Evolutionary conservation across 2,329 filamentous ascomycete species (phyloP).

Genomic region (Ophiostoma piceae): DNA sequence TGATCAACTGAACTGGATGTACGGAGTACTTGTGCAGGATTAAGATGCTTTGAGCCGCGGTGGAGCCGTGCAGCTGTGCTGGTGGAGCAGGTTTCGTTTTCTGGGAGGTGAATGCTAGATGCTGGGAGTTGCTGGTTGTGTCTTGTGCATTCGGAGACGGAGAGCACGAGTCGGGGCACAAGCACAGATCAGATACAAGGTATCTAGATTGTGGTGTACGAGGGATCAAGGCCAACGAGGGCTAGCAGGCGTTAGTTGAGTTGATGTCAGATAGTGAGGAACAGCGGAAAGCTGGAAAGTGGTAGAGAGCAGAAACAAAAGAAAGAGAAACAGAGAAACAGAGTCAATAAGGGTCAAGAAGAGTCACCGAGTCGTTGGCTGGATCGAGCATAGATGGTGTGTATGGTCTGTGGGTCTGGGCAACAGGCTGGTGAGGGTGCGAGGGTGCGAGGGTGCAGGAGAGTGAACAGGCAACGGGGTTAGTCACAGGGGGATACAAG

Average conservation of each 20-base stretch:
- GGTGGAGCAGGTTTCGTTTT: constrained; percentile 19
- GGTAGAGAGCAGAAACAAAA: not conserved
- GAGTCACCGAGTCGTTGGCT: not conserved
- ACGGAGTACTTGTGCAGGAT: not conserved
- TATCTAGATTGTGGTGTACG: not conserved
- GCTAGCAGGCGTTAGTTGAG: constrained; percentile 1
- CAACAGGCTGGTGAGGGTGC: not conserved
- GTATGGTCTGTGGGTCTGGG: constrained; percentile 12
- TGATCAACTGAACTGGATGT: not conserved
- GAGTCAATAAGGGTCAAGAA: too few relatives aligned
- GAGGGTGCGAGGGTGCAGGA: not conserved
- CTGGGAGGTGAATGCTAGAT: constrained; percentile 16
- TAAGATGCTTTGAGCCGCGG: constrained; percentile 19
- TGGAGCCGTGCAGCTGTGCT: constrained; percentile 16
- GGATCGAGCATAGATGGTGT: constrained; percentile 9
- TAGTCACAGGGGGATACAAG: constrained; percentile 9
- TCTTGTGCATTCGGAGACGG: constrained; percentile 16
- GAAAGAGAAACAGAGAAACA: not conserved
- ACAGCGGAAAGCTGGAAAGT: not conserved
- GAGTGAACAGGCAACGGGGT: constrained; percentile 13
- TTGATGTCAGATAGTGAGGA: not conserved
- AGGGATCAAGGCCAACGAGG: not conserved
- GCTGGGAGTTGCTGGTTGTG: not conserved
- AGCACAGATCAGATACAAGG: not conserved
- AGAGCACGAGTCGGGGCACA: constrained; percentile 16